Conservation (phyloP, 1,284 basidiomycete genomes). For the Cryptococcus sp. region DNA sequence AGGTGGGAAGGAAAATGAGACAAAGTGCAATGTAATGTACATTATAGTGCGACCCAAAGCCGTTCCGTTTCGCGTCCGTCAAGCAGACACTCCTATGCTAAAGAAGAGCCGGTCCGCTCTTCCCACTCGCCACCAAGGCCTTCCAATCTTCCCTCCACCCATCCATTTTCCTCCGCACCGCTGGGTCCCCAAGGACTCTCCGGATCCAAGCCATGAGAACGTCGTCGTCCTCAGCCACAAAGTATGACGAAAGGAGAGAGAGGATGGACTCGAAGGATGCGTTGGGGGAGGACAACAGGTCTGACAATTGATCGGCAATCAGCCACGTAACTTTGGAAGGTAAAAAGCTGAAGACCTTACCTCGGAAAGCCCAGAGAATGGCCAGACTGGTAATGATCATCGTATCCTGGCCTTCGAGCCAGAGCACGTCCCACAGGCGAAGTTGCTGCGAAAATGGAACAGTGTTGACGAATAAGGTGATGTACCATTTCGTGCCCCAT, state of each 20-base stretch:
- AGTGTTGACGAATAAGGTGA: conserved; percentile 91
- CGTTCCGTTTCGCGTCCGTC: no score
- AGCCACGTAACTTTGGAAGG: neutral
- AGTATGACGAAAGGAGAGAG: conserved; percentile 83
- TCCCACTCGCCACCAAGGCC: conserved; percentile 30
- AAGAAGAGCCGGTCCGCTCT: conserved; percentile 32
- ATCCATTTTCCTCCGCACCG: conserved; percentile 64
- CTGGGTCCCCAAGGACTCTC: conserved; percentile 65
- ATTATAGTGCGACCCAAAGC: no score
- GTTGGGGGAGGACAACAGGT: conserved; percentile 24
- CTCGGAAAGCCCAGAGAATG: conserved; percentile 83
- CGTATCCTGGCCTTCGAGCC: conserved; percentile 85
- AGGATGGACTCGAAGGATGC: conserved; percentile 91
- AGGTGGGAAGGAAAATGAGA: neutral
- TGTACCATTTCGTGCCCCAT: conserved; percentile 99
- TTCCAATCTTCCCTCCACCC: conserved; percentile 44
- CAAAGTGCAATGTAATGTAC: no score
- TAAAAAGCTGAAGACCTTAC: conserved; percentile 51
- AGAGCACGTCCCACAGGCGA: conserved; percentile 88
- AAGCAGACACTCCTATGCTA: conserved; percentile 10
- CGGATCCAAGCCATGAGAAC: conserved; percentile 73
- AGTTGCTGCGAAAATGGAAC: conserved; percentile 96
- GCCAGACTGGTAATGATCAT: conserved; percentile 80
- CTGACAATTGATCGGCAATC: conserved; percentile 3
- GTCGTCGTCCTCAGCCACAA: conserved; percentile 84